phyloP scores from a whole-genome alignment of 2,329 filamentous ascomycete species.

The Neopestalotiopsis sp. region DNA sequence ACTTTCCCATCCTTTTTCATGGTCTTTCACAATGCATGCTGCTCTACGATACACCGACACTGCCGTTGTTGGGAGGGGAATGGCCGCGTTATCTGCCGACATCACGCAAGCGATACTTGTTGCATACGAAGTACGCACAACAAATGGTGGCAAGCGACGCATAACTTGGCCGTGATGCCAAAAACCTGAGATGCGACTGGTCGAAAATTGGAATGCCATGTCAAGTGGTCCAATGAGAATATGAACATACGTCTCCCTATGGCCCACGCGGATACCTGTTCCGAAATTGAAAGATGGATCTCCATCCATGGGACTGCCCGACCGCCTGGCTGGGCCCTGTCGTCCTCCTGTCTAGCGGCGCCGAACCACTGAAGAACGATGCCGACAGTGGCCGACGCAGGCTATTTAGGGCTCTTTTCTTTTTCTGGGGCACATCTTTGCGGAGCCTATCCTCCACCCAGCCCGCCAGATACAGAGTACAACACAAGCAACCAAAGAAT shows the following conservation, averaged over 20 bases:
- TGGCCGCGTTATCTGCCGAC: not conserved
- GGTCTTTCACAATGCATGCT: not conserved
- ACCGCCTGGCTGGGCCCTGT: not conserved
- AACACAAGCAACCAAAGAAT: no score
- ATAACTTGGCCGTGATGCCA: not conserved
- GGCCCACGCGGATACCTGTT: not conserved
- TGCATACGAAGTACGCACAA: no score
- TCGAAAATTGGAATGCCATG: not conserved
- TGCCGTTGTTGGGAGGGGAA: not conserved
- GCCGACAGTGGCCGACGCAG: not conserved
- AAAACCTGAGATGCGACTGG: not conserved
- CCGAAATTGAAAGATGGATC: not conserved
- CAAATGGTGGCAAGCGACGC: not conserved
- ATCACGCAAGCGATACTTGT: not conserved
- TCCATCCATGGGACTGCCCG: not conserved
- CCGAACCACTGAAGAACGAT: not conserved
- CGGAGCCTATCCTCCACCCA: not conserved
- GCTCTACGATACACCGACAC: not conserved
- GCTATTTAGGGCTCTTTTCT: not conserved
- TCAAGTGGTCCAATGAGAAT: not conserved
- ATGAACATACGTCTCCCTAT: not conserved
- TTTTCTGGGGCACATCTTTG: not conserved
- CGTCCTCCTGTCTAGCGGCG: not conserved
- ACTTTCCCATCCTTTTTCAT: not conserved
- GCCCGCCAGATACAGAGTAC: not conserved